Base-by-base conservation (phyloP, 2,329 filamentous ascomycete species). In the Stenocarpella maydis region DNA sequence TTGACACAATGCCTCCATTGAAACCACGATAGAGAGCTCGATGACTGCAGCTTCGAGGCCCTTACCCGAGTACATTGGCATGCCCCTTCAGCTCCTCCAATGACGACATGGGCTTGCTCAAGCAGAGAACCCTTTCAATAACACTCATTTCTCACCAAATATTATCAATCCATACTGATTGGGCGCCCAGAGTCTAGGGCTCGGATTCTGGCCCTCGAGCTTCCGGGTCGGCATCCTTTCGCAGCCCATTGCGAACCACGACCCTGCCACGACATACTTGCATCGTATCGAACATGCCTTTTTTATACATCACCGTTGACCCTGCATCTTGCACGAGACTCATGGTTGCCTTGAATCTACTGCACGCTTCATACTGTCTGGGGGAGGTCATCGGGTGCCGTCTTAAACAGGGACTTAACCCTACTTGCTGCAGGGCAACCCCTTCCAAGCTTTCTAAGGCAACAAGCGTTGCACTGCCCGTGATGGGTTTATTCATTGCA, bases 351-450 rank as follows among this genome's bases (percentile, higher is more conserved):
- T 34, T 63, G 14, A 24, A 19, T 1, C 24, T 37, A 4, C 58
- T 17, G n/a, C 41, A 47, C 14, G 2, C n/a, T 63, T 24, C 58
- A 6, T 47, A 4, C 19, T 24, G 3, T 47, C 28, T 28, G 49
- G 58, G 28, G 21, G 9, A 8, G 12, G 9, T 37, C 3, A 49
- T 21, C 37, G 43, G 43, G 19, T 24, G 26, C 14, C 31, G 8
- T 6, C 28, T 45, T 12, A 9, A 19, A 10, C 41, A 24, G 7
- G 26, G n/a, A 10, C 19, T 21, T 15, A 7, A 34, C 58, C 58
- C 58, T 37, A 37, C 34, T 63, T 31, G 19, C 31, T 63, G 58
- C 58, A 63, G 58, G 58, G 58, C n/a, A 28, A 17, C 7, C 37
- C 37, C 54, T 58, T 15, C n/a, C 4, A 14, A 15, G 5, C 26